Evolutionary conservation across 768 basidiomycete species (phyloP), one percentile per base, ranked within the genome.

Genomic region (Trametes sanguinea): DNA sequence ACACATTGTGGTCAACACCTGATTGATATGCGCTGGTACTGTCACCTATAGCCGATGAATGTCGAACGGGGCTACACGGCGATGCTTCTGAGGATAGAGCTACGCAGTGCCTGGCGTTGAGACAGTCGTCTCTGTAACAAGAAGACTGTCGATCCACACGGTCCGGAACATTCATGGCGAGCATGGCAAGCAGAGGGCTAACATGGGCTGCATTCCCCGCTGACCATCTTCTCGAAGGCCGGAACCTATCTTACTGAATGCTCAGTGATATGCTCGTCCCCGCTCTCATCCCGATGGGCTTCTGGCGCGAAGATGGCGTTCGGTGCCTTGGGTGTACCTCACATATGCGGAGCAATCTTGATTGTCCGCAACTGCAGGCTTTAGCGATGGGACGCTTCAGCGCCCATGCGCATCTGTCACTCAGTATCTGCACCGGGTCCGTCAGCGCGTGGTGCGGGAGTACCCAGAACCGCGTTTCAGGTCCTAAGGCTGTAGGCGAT

Each of bases 61-160:
- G 10, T 50, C 30, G 48, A 50, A 32, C 30, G 48, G 30, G 14
- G 11, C 29, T 13, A 11, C 29, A 11, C 48, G 51, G n/a, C 47
- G 56, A 35, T 17, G 39, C 16, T 50, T 30, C 27, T 44, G 37
- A 50, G 11, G 35, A 27, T 27, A 39, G 37, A 50, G 47, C 50
- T 46, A 47, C 56, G 16, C 56, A 48, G 47, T 40, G 56, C 56
- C 46, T 50, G 46, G 22, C 22, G 22, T 27, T 27, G 46, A 42
- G 30, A 8, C 9, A 9, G 48, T 6, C 13, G 39, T 14, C 40
- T 57, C 56, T 32, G 47, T 45, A 37, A 56, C 55, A 22, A 37
- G 55, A 13, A 16, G 16, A 46, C 37, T 47, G 56, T 57, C 56
- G 56, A 48, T 48, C 56, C 37, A 16, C 13, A 32, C 47, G 17